phyloP scores from a whole-genome alignment of 2,329 filamentous ascomycete species.

The Xylariaceae sp. region DNA sequence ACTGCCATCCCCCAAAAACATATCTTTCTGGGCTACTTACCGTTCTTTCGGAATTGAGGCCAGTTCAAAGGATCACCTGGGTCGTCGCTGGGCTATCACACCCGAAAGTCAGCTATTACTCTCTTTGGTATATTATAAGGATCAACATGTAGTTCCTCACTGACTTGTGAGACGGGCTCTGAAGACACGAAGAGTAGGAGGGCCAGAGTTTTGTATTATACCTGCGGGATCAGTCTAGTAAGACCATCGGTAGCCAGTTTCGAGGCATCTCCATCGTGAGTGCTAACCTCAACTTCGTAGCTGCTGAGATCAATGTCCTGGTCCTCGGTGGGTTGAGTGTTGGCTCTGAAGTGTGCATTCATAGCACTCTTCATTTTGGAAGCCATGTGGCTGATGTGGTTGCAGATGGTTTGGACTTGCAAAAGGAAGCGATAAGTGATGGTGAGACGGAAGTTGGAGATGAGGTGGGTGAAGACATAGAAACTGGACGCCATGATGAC shows the following conservation, averaged over 20 bases:
- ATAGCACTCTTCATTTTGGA: conserved; percentile 2
- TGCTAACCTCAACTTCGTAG: conserved; percentile 36
- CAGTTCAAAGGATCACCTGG: conserved; percentile 53
- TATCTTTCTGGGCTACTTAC: no score
- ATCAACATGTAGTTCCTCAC: no score
- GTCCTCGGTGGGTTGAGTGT: conserved; percentile 8
- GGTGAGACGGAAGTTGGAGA: no score
- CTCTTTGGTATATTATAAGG: no score
- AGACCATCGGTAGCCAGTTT: conserved; percentile 38
- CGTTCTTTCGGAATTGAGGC: conserved; percentile 44
- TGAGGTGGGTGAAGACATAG: no score
- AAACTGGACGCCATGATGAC: no score
- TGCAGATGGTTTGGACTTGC: not conserved
- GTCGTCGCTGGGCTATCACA: conserved; percentile 40
- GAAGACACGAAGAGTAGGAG: no score
- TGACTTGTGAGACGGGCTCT: no score
- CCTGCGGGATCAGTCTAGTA: conserved; percentile 50
- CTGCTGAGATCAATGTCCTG: conserved; percentile 34
- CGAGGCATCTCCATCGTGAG: conserved; percentile 18
- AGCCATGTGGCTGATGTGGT: not conserved
- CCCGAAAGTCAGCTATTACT: no score
- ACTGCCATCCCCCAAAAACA: no score
- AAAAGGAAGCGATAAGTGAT: no score
- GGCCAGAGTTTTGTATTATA: no score
- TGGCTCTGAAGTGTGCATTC: not conserved